phyloP scores from a whole-genome alignment of 2,329 filamentous ascomycete genomes.

The Capronia coronata region DNA sequence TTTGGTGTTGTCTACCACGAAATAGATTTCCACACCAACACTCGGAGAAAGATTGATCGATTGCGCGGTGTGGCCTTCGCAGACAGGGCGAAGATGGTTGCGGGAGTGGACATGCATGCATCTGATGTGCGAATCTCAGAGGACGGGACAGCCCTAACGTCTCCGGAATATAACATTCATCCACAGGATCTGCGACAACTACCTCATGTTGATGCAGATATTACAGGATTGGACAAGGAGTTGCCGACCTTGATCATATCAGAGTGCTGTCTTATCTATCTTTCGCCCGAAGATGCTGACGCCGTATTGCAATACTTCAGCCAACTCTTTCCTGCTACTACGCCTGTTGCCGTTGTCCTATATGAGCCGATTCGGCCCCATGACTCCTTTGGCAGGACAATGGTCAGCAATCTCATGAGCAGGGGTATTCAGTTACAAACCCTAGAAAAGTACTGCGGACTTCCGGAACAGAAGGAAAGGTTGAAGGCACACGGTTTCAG shows the following conservation, averaged over 20 bases:
- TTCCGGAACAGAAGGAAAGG: conserved; percentile 61
- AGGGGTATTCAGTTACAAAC: conserved; percentile 81
- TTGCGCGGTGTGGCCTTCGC: conserved; percentile 26
- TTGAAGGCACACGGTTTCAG: conserved; percentile 61
- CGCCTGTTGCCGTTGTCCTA: conserved; percentile 57
- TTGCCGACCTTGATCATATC: conserved; percentile 81
- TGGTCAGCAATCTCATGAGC: conserved; percentile 81
- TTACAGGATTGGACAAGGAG: conserved; percentile 43
- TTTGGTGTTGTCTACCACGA: conserved; percentile 72
- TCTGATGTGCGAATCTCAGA: conserved; percentile 33
- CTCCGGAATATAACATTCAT: conserved; percentile 49
- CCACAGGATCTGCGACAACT: conserved; percentile 65
- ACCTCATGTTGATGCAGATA: conserved; percentile 29
- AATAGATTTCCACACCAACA: conserved; percentile 76
- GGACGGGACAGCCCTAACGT: conserved; percentile 40
- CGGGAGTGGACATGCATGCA: conserved; percentile 30
- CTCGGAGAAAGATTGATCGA: conserved; percentile 54
- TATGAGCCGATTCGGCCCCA: conserved; percentile 85
- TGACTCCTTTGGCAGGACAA: conserved; percentile 83
- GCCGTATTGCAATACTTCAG: conserved; percentile 61
- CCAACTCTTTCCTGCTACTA: conserved; percentile 43
- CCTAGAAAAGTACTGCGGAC: conserved; percentile 62
- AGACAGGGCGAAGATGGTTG: conserved; percentile 32
- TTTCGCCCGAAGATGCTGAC: conserved; percentile 59
- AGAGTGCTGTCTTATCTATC: conserved; percentile 92